phyloP scores from a whole-genome alignment of 2,329 filamentous ascomycete species.

The Aspergillus puulaauensis region DNA sequence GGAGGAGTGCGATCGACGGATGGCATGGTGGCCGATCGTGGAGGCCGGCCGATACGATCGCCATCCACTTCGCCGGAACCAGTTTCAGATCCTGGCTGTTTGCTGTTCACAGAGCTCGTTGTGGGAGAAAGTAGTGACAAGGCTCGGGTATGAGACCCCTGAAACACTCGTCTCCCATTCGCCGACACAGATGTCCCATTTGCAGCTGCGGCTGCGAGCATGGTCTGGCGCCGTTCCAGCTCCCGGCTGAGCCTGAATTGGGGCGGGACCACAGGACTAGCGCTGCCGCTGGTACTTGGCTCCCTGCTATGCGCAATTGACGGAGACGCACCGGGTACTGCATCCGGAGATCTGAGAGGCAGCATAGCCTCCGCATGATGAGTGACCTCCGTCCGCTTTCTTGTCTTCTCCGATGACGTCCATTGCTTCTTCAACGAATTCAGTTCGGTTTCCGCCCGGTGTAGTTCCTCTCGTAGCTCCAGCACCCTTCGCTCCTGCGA shows the following conservation, averaged over 20 bases:
- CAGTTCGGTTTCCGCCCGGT: conserved; percentile 76
- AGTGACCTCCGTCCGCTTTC: conserved; percentile 68
- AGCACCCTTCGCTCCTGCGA: conserved; percentile 88
- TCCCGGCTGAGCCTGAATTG: conserved; percentile 54
- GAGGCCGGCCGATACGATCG: conserved; percentile 35
- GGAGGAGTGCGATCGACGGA: conserved; percentile 36
- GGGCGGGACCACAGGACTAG: conserved; percentile 23
- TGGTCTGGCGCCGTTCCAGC: conserved; percentile 69
- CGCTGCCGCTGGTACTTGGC: conserved; percentile 27
- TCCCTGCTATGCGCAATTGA: conserved; percentile 22
- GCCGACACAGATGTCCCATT: conserved; percentile 33
- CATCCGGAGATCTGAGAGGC: conserved; percentile 47
- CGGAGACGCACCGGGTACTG: not conserved
- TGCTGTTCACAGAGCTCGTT: conserved; percentile 21
- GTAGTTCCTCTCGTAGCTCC: conserved; percentile 87
- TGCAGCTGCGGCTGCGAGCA: conserved; percentile 51
- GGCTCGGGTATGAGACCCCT: conserved; percentile 62
- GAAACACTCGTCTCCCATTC: conserved; percentile 64
- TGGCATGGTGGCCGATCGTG: conserved; percentile 42
- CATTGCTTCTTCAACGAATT: conserved; percentile 78
- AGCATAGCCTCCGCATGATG: conserved; percentile 60
- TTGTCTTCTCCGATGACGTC: conserved; percentile 72
- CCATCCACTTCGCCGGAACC: conserved; percentile 14
- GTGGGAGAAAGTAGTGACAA: conserved; percentile 78
- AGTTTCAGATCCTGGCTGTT: conserved; percentile 14